These are phyloP conservation scores for Cercophora samala DNA, from an alignment of 495 filamentous ascomycete genomes.

Conservation along the genomic window DNA sequence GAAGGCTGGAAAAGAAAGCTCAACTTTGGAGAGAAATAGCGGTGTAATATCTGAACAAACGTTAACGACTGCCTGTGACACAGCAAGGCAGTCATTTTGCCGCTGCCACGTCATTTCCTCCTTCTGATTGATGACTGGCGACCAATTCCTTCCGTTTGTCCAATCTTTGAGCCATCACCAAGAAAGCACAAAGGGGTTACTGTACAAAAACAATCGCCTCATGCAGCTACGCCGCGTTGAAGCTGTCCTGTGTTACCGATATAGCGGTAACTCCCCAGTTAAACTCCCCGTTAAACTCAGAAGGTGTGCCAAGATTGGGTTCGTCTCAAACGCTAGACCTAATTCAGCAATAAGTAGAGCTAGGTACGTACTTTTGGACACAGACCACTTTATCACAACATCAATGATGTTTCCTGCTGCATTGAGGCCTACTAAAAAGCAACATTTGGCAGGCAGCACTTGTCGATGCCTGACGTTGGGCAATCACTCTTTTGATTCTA, in stretches of 20 bases:
- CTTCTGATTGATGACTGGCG: not conserved
- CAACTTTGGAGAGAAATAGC: not conserved
- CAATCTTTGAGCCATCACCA: not conserved
- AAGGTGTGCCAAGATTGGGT: not conserved
- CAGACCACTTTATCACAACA: not conserved
- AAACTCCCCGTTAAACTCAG: not conserved
- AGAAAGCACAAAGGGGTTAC: not conserved
- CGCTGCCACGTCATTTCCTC: not conserved
- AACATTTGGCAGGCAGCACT: not conserved
- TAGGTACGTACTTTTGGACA: not conserved
- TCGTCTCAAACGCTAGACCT: not conserved
- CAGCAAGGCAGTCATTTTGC: not conserved
- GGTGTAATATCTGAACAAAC: not conserved
- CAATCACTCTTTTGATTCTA: not conserved
- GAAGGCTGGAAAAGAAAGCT: not conserved
- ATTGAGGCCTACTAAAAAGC: not conserved
- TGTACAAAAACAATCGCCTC: not conserved
- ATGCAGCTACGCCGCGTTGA: not conserved
- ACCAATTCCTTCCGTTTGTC: not conserved
- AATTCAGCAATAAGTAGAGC: not conserved
- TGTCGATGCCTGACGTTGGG: not conserved
- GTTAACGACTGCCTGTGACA: not conserved
- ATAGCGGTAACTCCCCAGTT: not conserved
- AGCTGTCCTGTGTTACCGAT: not conserved
- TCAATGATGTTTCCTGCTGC: not conserved